phyloP scores from a whole-genome alignment of 2,329 filamentous ascomycete genomes.

The Fusarium buxicola region DNA sequence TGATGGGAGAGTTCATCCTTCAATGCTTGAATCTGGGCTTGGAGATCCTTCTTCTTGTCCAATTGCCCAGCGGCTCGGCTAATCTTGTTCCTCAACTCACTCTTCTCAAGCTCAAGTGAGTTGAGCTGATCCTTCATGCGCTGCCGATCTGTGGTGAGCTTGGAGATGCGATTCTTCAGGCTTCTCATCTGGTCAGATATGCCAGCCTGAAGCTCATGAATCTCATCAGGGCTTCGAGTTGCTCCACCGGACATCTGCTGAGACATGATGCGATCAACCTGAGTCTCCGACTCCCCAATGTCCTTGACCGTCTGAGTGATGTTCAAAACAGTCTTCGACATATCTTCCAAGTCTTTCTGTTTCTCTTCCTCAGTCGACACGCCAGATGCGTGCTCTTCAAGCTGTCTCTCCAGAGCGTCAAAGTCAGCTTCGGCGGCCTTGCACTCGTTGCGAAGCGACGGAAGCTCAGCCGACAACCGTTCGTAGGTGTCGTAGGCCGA shows the following conservation, averaged over 20 bases:
- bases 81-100: constrained; percentile 79
- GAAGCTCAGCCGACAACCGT: constrained; percentile 78
- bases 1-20: constrained; percentile 76
- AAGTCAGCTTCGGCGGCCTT: constrained; percentile 71
- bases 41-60: constrained; percentile 81
- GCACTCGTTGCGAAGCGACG: constrained; percentile 73
- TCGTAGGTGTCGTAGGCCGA: constrained; percentile 80
- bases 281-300: constrained; percentile 75
- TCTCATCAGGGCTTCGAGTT: constrained; percentile 81
- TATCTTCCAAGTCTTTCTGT: constrained; percentile 78
- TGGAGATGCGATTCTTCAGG: constrained; percentile 72
- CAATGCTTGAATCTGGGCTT: constrained; percentile 77
- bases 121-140: constrained; percentile 75
- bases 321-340: constrained; percentile 79
- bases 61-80: constrained; percentile 77
- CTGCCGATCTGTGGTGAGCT: constrained; percentile 77
- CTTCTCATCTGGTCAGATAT: constrained; percentile 75
- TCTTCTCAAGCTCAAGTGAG: constrained; percentile 79
- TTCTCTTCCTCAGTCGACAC: constrained; percentile 73
- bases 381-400: constrained; percentile 75
- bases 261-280: constrained; percentile 79
- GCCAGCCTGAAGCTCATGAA: constrained; percentile 79
- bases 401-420: constrained; percentile 66
- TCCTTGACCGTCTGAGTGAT: constrained; percentile 81
- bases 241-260: constrained; percentile 77